phyloP scores from a whole-genome alignment of 768 basidiomycete genomes.

The Erythrobasidium yunnanense region DNA sequence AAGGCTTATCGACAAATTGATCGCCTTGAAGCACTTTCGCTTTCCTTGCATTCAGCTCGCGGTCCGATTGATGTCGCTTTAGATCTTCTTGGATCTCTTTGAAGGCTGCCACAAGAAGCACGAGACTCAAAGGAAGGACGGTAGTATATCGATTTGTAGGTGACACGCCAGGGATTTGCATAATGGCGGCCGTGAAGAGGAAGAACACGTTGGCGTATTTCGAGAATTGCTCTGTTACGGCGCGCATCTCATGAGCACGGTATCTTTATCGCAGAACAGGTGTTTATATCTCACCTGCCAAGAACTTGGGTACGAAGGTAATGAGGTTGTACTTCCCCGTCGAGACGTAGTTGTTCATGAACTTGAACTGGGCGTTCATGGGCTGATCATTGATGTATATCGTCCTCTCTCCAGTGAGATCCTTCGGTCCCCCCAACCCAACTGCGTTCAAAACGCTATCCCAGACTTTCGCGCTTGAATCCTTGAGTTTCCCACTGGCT shows the following conservation, averaged over 20 bases:
- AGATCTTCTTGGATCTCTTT: slow-evolving; percentile 93
- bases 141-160: slow-evolving; percentile 93
- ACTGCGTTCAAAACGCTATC: background rate
- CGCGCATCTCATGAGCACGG: background rate
- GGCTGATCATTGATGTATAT: slow-evolving; percentile 68
- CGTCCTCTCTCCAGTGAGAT: slow-evolving; percentile 55
- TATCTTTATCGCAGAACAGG: background rate
- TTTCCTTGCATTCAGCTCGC: slow-evolving; percentile 72
- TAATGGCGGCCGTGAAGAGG: slow-evolving; percentile 90
- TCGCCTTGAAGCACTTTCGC: slow-evolving; percentile 62
- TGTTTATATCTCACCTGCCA: slow-evolving; percentile 70
- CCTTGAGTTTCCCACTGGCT: slow-evolving; percentile 24
- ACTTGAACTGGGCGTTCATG: slow-evolving; percentile 54
- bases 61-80: slow-evolving; percentile 93
- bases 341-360: slow-evolving; percentile 68
- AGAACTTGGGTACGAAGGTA: slow-evolving; percentile 84
- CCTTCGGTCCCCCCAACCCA: slow-evolving; percentile 16
- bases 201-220: slow-evolving; percentile 97
- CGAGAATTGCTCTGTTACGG: slow-evolving; percentile 36
- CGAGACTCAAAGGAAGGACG: slow-evolving; percentile 75
- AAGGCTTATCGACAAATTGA: slow-evolving; percentile 61
- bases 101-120: slow-evolving; percentile 82
- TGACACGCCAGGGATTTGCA: slow-evolving; percentile 95
- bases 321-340: slow-evolving; percentile 88
- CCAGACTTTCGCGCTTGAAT: slow-evolving; percentile 2